Conservation (phyloP, 2,329 filamentous ascomycete species). For the Sarocladiaceae sp. region DNA sequence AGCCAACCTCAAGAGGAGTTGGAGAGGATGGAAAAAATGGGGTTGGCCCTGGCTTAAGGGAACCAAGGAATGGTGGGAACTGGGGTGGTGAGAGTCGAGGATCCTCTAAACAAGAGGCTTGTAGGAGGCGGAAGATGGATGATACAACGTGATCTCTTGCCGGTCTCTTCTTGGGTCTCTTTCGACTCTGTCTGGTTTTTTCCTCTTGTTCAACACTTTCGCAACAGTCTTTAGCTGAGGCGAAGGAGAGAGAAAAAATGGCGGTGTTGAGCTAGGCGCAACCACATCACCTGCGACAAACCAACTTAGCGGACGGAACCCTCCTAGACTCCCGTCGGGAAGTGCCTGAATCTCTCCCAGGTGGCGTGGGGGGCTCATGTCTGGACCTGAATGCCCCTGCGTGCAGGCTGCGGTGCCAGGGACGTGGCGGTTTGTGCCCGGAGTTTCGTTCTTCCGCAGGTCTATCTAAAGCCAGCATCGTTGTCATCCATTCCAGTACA, state of each 20-base stretch:
- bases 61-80: too few species aligned
- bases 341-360: conserved; percentile 4
- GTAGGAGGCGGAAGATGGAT: too few species aligned
- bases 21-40: background rate
- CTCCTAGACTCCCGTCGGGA: conserved; percentile 3
- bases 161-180: too few species aligned
- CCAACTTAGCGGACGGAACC: background rate
- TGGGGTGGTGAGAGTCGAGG: background rate
- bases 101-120: too few species aligned
- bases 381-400: background rate
- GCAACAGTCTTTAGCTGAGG: background rate
- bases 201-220: background rate
- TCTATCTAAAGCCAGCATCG: too few species aligned
- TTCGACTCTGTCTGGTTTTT: background rate
- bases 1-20: conserved; percentile 2
- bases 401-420: too few species aligned
- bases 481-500: too few species aligned
- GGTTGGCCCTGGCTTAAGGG: too few species aligned
- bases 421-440: too few species aligned
- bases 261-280: background rate
- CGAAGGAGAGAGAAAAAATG: background rate
- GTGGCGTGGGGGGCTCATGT: background rate
- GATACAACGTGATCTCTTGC: too few species aligned
- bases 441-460: too few species aligned
- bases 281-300: background rate